These are phyloP conservation scores for Corymbia calophylla DNA, from an alignment of 441 rosid genomes.

Conservation along the genomic window DNA sequence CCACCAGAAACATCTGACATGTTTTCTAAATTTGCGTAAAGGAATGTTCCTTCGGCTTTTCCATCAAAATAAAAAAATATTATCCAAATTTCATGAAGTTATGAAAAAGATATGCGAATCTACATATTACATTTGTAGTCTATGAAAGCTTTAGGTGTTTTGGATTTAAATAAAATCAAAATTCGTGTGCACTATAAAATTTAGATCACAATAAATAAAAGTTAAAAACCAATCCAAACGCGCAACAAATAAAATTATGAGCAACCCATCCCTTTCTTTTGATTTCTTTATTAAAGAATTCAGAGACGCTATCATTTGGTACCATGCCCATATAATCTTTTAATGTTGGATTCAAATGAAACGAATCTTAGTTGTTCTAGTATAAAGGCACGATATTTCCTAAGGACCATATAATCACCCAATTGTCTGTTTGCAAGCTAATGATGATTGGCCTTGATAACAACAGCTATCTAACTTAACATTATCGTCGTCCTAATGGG, in stretches of 20 bases:
- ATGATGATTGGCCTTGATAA: background rate
- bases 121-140: background rate
- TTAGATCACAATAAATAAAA: background rate
- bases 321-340: background rate
- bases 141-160: background rate
- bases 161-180: background rate
- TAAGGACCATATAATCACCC: background rate
- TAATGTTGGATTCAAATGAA: background rate
- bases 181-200: background rate
- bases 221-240: background rate
- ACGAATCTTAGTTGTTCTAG: background rate
- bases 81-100: background rate
- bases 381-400: background rate
- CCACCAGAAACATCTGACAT: no score
- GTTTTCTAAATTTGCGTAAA: background rate
- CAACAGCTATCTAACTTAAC: background rate
- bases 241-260: background rate
- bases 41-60: background rate
- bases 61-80: background rate
- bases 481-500: background rate
- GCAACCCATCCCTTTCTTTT: background rate
- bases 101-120: background rate
- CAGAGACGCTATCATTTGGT: background rate
- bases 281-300: background rate
- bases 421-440: background rate